Percentiles rank a stretch among this genome's conserved stretches.
Conservation (phyloP, 805 yeast genomes). For the Yarrowia yakushimensis region DNA sequence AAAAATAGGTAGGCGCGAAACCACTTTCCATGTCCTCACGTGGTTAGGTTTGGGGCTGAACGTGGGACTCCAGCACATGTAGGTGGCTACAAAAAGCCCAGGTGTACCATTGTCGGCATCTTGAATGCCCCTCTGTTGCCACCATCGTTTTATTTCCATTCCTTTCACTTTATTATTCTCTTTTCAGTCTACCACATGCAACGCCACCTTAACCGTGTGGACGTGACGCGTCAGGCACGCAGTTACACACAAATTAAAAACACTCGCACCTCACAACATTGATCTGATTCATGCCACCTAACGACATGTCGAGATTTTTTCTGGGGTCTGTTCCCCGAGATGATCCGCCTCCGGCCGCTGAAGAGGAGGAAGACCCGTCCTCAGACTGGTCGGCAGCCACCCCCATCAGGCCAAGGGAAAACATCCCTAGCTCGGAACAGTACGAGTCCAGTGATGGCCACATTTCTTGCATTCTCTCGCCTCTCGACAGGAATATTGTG, state of each 20-base stretch:
- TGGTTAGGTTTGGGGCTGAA: no score
- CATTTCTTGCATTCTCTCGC: conserved; percentile 20
- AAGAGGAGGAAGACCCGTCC: background rate
- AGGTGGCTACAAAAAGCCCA: no score
- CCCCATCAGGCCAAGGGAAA: background rate
- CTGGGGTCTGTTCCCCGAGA: conserved; percentile 12
- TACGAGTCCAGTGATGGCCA: conserved; percentile 22
- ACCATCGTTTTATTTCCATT: background rate
- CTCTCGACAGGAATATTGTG: background rate
- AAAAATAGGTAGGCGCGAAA: no score
- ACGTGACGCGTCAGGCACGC: conserved; percentile 23
- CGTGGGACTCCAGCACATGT: no score
- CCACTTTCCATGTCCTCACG: no score
- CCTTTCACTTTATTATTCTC: background rate
- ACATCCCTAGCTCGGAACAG: conserved; percentile 15
- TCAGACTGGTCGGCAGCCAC: conserved; percentile 4
- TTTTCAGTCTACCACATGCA: background rate
- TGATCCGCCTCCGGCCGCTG: background rate
- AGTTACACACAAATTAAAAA: background rate
- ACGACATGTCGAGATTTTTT: background rate
- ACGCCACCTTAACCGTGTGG: background rate
- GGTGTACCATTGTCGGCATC: no score
- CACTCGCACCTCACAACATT: background rate
- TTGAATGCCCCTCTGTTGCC: no score
- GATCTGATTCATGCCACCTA: conserved; percentile 1